These are phyloP conservation scores for Trypanosoma mega DNA, from an alignment of 208 protist genomes.

Conservation along the genomic window DNA sequence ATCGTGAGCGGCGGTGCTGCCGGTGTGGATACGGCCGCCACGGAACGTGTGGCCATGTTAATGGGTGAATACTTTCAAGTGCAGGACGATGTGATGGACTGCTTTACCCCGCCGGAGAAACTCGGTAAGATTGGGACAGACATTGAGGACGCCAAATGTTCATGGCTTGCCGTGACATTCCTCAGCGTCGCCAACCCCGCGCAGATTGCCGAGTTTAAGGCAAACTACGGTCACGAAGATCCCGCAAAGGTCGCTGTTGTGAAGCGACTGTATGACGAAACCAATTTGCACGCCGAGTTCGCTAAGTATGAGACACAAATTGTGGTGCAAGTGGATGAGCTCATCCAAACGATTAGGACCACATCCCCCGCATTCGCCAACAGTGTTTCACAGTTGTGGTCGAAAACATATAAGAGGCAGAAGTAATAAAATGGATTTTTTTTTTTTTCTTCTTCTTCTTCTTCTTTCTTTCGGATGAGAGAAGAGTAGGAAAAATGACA, in stretches of 20 bases:
- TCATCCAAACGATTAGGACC: slow-evolving; percentile 39
- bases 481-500: too few relatives aligned
- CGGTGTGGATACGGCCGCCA: slow-evolving; percentile 51
- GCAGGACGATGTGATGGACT: slow-evolving; percentile 98
- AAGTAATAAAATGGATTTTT: slow-evolving; percentile 45
- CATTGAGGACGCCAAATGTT: slow-evolving; percentile 98
- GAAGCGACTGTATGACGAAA: slow-evolving; percentile 88
- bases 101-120: slow-evolving; percentile 93
- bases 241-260: slow-evolving; percentile 75
- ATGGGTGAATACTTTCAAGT: slow-evolving; percentile 98
- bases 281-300: slow-evolving; percentile 73
- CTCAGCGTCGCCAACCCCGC: slow-evolving; percentile 47
- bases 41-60: slow-evolving; percentile 85
- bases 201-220: slow-evolving; percentile 79
- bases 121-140: slow-evolving; percentile 98
- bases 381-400: slow-evolving; percentile 73
- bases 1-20: slow-evolving; percentile 73
- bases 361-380: slow-evolving; percentile 45
- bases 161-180: slow-evolving; percentile 95
- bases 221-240: slow-evolving; percentile 87
- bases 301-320: slow-evolving; percentile 74
- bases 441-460: slow-evolving; percentile 17
- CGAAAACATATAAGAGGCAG: slow-evolving; percentile 87
- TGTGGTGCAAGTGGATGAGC: slow-evolving; percentile 49
- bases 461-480: too few relatives aligned